Evolutionary conservation across 306 rosid genomes (phyloP), one percentile per base, ranked within the genome.

Genomic region (Quercus rubra): DNA sequence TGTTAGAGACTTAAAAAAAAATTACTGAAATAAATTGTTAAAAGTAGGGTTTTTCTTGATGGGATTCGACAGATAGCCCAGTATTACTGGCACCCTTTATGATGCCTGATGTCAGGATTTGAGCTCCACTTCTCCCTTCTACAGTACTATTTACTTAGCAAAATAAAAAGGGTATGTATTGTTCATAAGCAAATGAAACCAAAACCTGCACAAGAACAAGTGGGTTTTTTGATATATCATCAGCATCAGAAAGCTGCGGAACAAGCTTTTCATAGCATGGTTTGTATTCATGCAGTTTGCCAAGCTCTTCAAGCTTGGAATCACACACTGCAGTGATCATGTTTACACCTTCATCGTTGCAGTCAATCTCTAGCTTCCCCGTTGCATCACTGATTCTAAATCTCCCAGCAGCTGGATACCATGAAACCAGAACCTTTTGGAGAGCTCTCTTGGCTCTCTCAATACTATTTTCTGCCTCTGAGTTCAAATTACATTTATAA

Each of bases 331-430:
- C 84, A 21, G 72, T 57, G 54, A 28, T 25, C 71, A 81, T 17
- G 13, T 31, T 30, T 33, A 75, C 66, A 13, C 84, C 84, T 61
- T 75, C 76, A 46, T 70, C 25, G 43, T 81, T 81, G 69, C 84
- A 81, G 12, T 28, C 57, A 51, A 81, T 75, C 66, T 81, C 80
- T 5, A 81, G 77, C 80, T 81, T 81, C 68, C 84, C 80, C 18
- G 80, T 81, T 19, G 17, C 62, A 21, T 58, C 49, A 23, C 71
- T 75, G 41, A 75, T 59, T 30, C 77, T 69, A 9, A 81, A 55
- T 66, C 84, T 81, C 41, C 84, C 84, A 2, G 80, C 84, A 69
- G 80, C 84, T 18, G 80, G 84, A 21, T 75, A 70, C 84, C 84
- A 81, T 43, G 67, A 46, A 49, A 57, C 73, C 56, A 81, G 68